Evolutionary conservation across 2,329 filamentous ascomycete genomes (phyloP), one percentile per base, ranked within the genome.

Genomic region (Rugonectria rugulosa): DNA sequence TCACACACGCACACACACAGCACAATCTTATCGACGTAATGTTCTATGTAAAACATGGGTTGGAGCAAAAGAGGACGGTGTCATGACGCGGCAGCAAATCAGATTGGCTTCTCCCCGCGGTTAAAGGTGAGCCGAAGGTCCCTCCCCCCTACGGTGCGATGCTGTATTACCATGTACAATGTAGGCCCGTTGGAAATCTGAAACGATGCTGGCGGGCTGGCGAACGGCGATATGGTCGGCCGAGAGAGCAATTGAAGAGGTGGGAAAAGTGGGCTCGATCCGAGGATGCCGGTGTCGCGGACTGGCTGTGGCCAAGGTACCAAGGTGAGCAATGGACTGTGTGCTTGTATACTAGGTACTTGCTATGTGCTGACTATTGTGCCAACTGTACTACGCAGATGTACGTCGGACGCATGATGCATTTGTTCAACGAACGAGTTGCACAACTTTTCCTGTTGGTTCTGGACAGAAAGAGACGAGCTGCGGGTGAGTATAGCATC

Each of bases 201-300:
- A 57, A 57, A 57, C 55, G 40, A 12, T 26, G 32, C 42, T 38
- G 19, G 24, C 14, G 17, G 31, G 9, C 32, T 37, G 20, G 26
- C 27, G 53, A 24, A 37, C 50, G 55, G 55, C 55, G 55, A 57
- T 57, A 57, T 40, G 10, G 55, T 57, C 55, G 55, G 55, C 55
- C 55, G 55, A 53, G 50, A 41, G 21, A 45, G 29, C 21, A 19
- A 14, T 14, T 5, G 19, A 12, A 40, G 14, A 6, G 14, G 38
- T 24, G 26, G 26, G 15, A 36, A 31, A 29, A 11, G 9, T 14
- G 9, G 36, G 7, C 19, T 6, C n/a, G 10, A 5, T 23, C 19
- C 19, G 19, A 23, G 5, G 36, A 20, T 20, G 36, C 36, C 36
- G 19, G 36, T 8, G 8, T 20, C 36, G 36, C 12, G 29, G 41